Percentiles rank a stretch among this genome's conserved stretches.
These are phyloP conservation scores for Penicillium psychrosexuale DNA, from an alignment of 2,329 filamentous ascomycete genomes.

Conservation along the genomic window DNA sequence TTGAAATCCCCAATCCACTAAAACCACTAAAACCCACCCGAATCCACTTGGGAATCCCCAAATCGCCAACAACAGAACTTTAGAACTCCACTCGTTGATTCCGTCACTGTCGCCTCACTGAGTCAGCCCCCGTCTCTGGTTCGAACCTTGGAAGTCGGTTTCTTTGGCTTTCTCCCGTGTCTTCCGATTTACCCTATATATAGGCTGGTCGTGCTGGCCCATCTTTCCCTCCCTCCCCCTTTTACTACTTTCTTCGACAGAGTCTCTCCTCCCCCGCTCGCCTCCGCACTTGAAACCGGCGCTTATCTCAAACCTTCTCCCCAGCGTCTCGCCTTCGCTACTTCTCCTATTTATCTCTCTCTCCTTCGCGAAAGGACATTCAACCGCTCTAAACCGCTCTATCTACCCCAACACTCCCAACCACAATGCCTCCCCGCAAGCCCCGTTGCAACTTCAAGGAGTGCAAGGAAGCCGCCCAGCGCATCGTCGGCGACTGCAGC, in stretches of 20 bases:
- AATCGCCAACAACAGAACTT: constrained; percentile 9
- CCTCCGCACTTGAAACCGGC: constrained; percentile 13
- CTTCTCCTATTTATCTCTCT: neutral
- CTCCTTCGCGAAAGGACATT: neutral
- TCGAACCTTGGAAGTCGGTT: constrained; percentile 6
- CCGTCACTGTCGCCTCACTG: constrained; percentile 25
- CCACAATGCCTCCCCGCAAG: constrained; percentile 51
- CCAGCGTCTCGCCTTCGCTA: neutral
- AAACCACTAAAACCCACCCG: neutral
- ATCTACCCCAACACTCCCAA: neutral
- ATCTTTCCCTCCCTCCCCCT: constrained; percentile 1
- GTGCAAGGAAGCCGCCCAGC: constrained; percentile 82
- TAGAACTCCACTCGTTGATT: constrained; percentile 21
- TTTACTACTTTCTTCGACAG: constrained; percentile 1
- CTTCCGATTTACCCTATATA: constrained; percentile 25
- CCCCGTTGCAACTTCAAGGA: constrained; percentile 82
- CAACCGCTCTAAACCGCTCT: neutral
- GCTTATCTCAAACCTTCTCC: constrained; percentile 17
- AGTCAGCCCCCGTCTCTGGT: constrained; percentile 17
- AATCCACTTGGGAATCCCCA: neutral
- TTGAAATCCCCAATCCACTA: neutral
- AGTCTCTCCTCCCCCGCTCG: neutral
- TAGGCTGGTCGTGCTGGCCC: constrained; percentile 5
- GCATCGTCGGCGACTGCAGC: constrained; percentile 92
- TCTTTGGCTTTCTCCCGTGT: constrained; percentile 21